These are phyloP conservation scores for Speleostelium caveatum DNA, from an alignment of 78 protist genomes.

Conservation along the genomic window DNA sequence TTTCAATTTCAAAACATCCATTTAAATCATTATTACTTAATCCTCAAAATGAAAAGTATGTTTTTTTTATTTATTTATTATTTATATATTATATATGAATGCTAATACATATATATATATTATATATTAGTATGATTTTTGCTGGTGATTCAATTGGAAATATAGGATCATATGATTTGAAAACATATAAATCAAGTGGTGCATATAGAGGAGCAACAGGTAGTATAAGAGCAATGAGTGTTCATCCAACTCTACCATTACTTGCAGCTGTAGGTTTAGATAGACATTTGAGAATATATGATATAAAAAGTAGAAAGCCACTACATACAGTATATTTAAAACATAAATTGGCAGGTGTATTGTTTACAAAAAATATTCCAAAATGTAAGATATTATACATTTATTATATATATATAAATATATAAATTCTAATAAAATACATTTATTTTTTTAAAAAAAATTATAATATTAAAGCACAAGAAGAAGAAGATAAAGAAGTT, in stretches of 20 bases:
- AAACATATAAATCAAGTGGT: slow-evolving; percentile 20
- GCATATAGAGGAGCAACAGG: slow-evolving; percentile 46
- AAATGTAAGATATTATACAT: background rate
- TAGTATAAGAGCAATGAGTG: slow-evolving; percentile 15
- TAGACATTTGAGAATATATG: slow-evolving; percentile 26
- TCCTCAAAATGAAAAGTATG: slow-evolving; percentile 27
- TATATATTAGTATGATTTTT: slow-evolving; percentile 11
- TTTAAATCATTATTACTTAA: background rate
- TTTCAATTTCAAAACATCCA: slow-evolving; percentile 24
- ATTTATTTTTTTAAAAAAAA: too few relatives aligned
- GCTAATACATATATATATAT: background rate
- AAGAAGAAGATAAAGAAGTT: slow-evolving; percentile 23
- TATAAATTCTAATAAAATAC: background rate
- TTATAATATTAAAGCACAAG: background rate
- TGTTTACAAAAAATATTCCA: slow-evolving; percentile 45
- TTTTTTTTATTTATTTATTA: too few relatives aligned
- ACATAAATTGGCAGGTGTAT: slow-evolving; percentile 23
- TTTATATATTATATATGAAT: background rate
- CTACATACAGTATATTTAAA: slow-evolving; percentile 41
- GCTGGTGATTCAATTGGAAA: slow-evolving; percentile 44
- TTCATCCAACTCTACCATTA: slow-evolving; percentile 61
- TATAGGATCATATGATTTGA: slow-evolving; percentile 21
- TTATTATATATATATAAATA: background rate
- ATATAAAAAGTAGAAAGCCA: slow-evolving; percentile 8
- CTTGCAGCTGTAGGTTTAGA: slow-evolving; percentile 43